Percentiles rank a stretch among this genome's conserved stretches.
Conservation (phyloP, 2,329 filamentous ascomycete species). For the Stachybotrys echinatus region DNA sequence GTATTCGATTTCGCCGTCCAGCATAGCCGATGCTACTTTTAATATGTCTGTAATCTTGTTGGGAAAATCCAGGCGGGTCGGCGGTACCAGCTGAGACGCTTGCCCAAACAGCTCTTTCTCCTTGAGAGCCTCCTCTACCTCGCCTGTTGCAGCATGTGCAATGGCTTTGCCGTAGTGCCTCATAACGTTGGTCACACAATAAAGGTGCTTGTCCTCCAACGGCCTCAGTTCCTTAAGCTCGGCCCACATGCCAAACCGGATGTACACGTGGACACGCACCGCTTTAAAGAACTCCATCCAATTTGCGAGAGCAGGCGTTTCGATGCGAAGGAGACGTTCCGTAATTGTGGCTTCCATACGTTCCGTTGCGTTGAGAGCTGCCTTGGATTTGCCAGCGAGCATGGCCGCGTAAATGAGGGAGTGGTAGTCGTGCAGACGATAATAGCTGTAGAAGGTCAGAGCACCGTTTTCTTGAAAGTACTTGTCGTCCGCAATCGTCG, state of each 20-base stretch:
- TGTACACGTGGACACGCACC: conserved; percentile 59
- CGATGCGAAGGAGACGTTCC: conserved; percentile 50
- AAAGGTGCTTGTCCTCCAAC: conserved; percentile 51
- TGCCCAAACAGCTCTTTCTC: conserved; percentile 41
- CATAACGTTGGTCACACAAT: conserved; percentile 61
- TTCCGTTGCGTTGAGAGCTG: conserved; percentile 52
- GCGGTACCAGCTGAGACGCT: conserved; percentile 43
- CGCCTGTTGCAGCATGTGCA: conserved; percentile 52
- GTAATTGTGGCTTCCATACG: conserved; percentile 55
- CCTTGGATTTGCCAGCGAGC: conserved; percentile 58
- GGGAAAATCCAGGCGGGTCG: conserved; percentile 39
- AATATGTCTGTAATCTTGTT: conserved; percentile 43
- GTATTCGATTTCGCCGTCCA: conserved; percentile 68
- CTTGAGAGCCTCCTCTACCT: conserved; percentile 42
- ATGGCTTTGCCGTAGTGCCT: conserved; percentile 61
- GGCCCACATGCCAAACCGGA: conserved; percentile 65
- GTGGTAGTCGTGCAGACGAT: conserved; percentile 64
- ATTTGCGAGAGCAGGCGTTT: conserved; percentile 60
- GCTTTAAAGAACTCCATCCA: conserved; percentile 63
- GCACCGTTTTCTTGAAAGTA: conserved; percentile 50
- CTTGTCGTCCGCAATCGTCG: conserved; percentile 58
- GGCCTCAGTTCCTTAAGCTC: conserved; percentile 50
- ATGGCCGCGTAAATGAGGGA: conserved; percentile 68
- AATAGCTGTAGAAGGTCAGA: conserved; percentile 65
- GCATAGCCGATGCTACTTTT: conserved; percentile 53